Base-by-base conservation (phyloP, 768 basidiomycete species). In the Suillus discolor region DNA sequence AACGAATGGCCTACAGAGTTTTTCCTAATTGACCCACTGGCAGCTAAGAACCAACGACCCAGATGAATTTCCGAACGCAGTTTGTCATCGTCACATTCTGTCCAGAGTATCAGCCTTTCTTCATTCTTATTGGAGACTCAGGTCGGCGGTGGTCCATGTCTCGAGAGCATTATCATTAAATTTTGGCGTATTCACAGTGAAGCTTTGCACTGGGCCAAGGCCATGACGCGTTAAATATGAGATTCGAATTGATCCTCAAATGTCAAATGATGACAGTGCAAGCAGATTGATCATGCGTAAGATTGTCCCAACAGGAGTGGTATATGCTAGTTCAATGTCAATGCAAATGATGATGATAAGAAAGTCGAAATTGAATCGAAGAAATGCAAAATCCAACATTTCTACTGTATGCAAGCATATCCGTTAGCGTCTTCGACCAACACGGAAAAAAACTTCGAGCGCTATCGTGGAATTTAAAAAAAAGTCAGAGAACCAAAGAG, bases 261-360 rank as follows among this genome's bases (percentile, higher is more conserved):
- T 25, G 25, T 28, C 2, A 6, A 16, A 25, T 4, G 16, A 53
- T 16, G 51, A 53, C 51, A 28, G 18, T 53, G 51, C 28, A 31
- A 54, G 53, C 53, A 38, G 36, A 57, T 39, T 38, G 57, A 23
- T 13, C 2, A 59, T 59, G 34, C 15, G 25, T 59, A 15, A 41
- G 38, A 31, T 31, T 59, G 57, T 41, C 16, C 38, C 57, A 41
- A 25, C 57, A 59, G 39, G 15, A 41, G 23, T 62, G 38, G 57
- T 41, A 36, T 62, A 63, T 63, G 62, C 38, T 63, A 60, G 53
- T 63, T 63, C 59, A 63, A 41, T 62, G 62, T 62, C 62, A 62
- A 41, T 63, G 62, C 51, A 36, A 57, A 42, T 36, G 28, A 63
- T 55, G 61, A 57, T 13, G 28, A 63, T 54, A 18, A 34, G 51